Base-by-base conservation (phyloP, 306 rosid species). In the Castanea sativa region DNA sequence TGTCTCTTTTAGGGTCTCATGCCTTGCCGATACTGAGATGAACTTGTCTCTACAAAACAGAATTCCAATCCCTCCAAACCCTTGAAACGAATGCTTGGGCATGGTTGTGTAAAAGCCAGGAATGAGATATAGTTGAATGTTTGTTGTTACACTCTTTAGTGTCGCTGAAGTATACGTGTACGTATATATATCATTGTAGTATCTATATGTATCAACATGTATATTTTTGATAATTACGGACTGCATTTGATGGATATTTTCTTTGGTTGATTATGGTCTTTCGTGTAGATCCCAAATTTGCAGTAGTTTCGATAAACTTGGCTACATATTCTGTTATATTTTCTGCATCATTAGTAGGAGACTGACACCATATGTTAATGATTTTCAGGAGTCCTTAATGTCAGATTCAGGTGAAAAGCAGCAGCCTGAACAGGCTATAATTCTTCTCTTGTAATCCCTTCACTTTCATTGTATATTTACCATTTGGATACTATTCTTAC, bases 351-450 rank as follows among this genome's bases (percentile, higher is more conserved):
- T 63, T 63, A 14, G n/a, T 27, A 2, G 18, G 16, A 51, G 71
- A 65, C 19, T 33, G 3, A 30, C 23, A 67, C 25, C 4, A 2
- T 35, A 8, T 33, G 15, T 18, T n/a, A 10, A 67, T 14, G n/a
- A 8, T 67, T 67, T 35, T 27, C 72, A 67, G 72, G 29, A 67
- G 4, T 33, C 41, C 52, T 1, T 35, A 18, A 85, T 88, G 89
- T 61, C 72, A 13, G 86, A 85, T 73, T 78, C 81, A 0, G 78
- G 79, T 67, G 85, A 75, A 71, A 80, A 75, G 71, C 76, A 43
- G 3, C 82, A 75, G 53, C 55, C 87, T 53, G 91, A 83, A 60
- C 82, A 85, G 75, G 85, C 85, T 85, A 71, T 30, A 11, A 5
- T 43, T 7, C 41, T 73, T 52, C 30, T 55, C 45, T 19, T n/a